Conservation (phyloP, 768 basidiomycete species). For the Paxillus ammoniavirescens region DNA sequence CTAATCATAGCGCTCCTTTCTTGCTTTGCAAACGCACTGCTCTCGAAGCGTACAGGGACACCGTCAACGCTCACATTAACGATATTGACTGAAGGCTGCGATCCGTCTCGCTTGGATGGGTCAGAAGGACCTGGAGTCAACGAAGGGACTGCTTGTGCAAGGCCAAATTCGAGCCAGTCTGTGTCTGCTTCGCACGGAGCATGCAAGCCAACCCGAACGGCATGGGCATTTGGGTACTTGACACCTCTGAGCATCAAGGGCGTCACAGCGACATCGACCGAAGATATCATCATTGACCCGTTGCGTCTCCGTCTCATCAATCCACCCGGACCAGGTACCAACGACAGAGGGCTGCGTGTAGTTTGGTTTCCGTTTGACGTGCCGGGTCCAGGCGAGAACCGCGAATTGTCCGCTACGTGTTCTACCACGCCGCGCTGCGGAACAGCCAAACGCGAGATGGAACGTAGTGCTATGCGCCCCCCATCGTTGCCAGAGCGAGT, state of each 20-base stretch:
- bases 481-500: conserved; percentile 64
- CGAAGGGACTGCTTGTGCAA: conserved; percentile 43
- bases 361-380: conserved; percentile 18
- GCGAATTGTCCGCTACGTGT: conserved; percentile 17
- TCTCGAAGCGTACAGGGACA: conserved; percentile 60
- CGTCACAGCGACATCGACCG: conserved; percentile 52
- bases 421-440: conserved; percentile 17
- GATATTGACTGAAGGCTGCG: conserved; percentile 45
- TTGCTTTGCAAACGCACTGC: conserved; percentile 39
- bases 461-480: conserved; percentile 55
- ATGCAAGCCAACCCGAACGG: conserved; percentile 55
- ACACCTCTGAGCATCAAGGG: conserved; percentile 36
- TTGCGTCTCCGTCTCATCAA: conserved; percentile 44
- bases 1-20: conserved; percentile 33
- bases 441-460: conserved; percentile 26
- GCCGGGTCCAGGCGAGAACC: conserved; percentile 19
- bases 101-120: conserved; percentile 12
- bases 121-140: background rate
- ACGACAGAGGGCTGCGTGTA: conserved; percentile 10
- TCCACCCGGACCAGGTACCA: conserved; percentile 25
- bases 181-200: conserved; percentile 57
- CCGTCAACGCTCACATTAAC: conserved; percentile 63
- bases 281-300: conserved; percentile 62
- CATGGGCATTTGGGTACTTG: conserved; percentile 47
- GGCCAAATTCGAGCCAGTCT: conserved; percentile 78